Base-by-base conservation (phyloP, 2,329 filamentous ascomycete genomes). In the Graphilbum fragrans region DNA sequence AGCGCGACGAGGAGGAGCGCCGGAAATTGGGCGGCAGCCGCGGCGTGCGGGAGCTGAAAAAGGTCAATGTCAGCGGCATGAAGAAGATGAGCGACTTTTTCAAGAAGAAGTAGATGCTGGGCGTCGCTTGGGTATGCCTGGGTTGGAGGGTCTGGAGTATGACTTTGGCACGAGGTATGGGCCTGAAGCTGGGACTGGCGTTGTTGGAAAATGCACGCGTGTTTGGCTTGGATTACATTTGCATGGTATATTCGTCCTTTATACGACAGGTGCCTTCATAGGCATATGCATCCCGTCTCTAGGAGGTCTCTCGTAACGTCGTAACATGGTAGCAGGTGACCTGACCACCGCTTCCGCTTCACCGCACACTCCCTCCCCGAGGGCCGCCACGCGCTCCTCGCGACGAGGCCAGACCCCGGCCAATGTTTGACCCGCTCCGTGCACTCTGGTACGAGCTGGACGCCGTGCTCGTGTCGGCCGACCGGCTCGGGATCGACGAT, bases 1-100 rank as follows among this genome's bases (percentile, higher is more conserved):
- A 80, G 58, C 77, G 82, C 62, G 87, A 94, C 39, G 90, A 94
- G 47, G 88, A 94, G 45, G 88, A 94, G 45, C 52, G 57, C 40
- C 58, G 53, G 45, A 88, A 80, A 61, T 88, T 93, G 63, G 76
- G 74, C 3, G 68, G 66, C 20, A 92, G 83, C 47, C 70, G 78
- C 22, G 88, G 77, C 1, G 77, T 95, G 1, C 80, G 79, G 56
- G 74, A 88, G 37, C 58, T 98, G 54, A 83, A 83, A 58, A 98
- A 96, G 64, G 90, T 88, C 37, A 84, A 96, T 61, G 88, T 82
- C 0, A 76, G 64, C 19, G 92, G 92, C 2, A 98, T 98, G 92
- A 92, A 84, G 72, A 98, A 96, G 67, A 74, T 98, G 74, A 94
- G 85, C 56, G 75, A 80, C 47, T 98, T 98, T 63, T 98, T 98